phyloP scores from a whole-genome alignment of 257 asterid genomes.

The Jacaranda copaia region DNA sequence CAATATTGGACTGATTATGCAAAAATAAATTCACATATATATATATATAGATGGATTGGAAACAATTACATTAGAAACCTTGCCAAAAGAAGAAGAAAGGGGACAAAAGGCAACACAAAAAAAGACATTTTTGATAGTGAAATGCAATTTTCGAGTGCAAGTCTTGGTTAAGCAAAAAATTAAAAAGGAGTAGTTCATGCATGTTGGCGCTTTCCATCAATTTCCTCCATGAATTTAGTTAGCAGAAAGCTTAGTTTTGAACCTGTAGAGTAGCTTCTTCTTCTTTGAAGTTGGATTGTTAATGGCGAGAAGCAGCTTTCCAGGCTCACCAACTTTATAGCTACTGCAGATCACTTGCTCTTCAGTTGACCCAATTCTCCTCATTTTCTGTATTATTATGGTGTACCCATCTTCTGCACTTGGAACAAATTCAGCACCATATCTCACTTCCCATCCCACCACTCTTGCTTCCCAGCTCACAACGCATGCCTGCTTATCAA shows the following conservation, averaged over 20 bases:
- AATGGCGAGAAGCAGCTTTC: slow-evolving; percentile 41
- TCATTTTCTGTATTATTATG: slow-evolving; percentile 41
- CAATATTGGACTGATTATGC: background rate
- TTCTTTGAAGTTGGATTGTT: slow-evolving; percentile 49
- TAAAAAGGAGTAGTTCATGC: background rate
- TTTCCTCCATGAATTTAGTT: background rate
- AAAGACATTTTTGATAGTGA: background rate
- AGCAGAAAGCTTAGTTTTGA: slow-evolving; percentile 36
- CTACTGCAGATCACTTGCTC: slow-evolving; percentile 37
- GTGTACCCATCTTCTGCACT: slow-evolving; percentile 43
- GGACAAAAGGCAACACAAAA: no score
- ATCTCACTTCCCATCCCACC: slow-evolving; percentile 54
- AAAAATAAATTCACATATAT: slow-evolving; percentile 9
- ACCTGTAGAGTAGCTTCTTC: slow-evolving; percentile 52
- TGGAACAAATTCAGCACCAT: slow-evolving; percentile 48
- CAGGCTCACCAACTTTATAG: slow-evolving; percentile 39
- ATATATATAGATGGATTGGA: background rate
- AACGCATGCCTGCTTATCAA: slow-evolving; percentile 26
- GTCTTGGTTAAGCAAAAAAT: background rate
- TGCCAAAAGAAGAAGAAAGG: background rate
- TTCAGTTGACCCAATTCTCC: slow-evolving; percentile 34
- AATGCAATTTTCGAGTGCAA: background rate
- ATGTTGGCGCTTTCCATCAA: background rate
- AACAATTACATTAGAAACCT: background rate
- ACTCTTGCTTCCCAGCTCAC: slow-evolving; percentile 47